Base-by-base conservation (phyloP, 106 monocot genomes). In the Phalaenopsis aphrodite region DNA sequence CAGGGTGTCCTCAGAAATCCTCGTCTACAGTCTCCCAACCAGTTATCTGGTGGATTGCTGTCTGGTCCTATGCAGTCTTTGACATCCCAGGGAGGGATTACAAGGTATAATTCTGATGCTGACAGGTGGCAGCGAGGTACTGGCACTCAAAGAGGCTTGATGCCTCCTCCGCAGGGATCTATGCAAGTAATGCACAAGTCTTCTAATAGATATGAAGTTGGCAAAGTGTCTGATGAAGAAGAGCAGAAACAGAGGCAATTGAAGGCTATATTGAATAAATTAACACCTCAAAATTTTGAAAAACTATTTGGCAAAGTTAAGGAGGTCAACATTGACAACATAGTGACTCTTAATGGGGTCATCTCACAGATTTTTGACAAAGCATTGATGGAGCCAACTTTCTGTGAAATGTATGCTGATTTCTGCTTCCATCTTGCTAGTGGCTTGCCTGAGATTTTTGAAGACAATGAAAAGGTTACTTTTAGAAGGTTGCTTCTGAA, bases 321-420 rank as follows among this genome's bases (percentile, higher is more conserved):
- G 69, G 90, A 90, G 39, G 94, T 94, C 48, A 92, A 88, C 55
- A 90, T 97, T 36, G 88, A 90, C 47, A 92, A 77, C 78, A 79
- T 76, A 24, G 41, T 0, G 17, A 97, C 94, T 56, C 90, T 97
- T 48, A 79, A 24, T 76, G 94, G 90, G 72, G 92, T 97, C 42
- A 92, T 97, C 75, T 89, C 90, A 45, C 97, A 94, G 81, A 97
- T 97, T 82, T 94, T 94, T 88, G 92, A 94, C 61, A 97, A 94
- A 86, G 97, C 94, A 64, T 80, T 94, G 69, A 90, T 83, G 94
- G 97, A 97, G 64, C 92, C 90, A 55, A 92, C 92, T 17, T 97
- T 92, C 80, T 97, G 94, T 88, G 92, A 92, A 81, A 92, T 94
- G 97, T 97, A 97, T 85, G 97, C 94, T n/a, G 80, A 94, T 83